Base-by-base conservation (phyloP, 2,329 filamentous ascomycete genomes). In the Fusarium sp. region DNA sequence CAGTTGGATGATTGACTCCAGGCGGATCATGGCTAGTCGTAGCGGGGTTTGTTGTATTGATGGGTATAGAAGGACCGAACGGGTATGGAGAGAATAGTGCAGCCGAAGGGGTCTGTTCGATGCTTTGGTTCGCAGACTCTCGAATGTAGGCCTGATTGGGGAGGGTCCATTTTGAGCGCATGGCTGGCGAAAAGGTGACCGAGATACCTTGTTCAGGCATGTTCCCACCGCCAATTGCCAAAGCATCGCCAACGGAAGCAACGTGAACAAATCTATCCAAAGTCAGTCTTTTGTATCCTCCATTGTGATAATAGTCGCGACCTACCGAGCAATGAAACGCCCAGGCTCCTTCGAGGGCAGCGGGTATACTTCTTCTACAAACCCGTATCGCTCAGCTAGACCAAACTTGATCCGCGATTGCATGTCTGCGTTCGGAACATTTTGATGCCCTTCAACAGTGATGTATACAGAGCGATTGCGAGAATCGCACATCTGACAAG, bases 401-500 rank as follows among this genome's bases (percentile, higher is more conserved):
- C 75, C 78, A 53, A 51, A 66, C n/a, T 75, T 78, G 50, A 80
- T 57, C n/a, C 75, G 72, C 7, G 71, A 49, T 36, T 74, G 71
- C 17, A 77, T 33, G 1, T 80, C 78, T 22, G 62, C 34, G 3
- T 24, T 8, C 14, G 59, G 34, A 9, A 53, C 36, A 6, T 55
- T 43, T 7, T 45, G 40, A 5, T 34, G 36, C 1, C 38, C 28
- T 36, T 64, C 59, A 9, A 74, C 72, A 18, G 54, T 63, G 22
- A 80, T 66, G 64, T 72, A 73, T 14, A 80, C 59, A 54, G 75
- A 79, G 50, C 75, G 72, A 52, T 81, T 80, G 34, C 74, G 68
- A 8, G 59, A 45, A 22, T 69, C 66, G 38, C 79, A 81, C 4
- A 60, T 49, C 17, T 55, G 33, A 36, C 79, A 81, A 45, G 45